Evolutionary conservation across 108 stramenopile genomes (phyloP).

Genomic region (Cyclostephanos invisitatus): DNA sequence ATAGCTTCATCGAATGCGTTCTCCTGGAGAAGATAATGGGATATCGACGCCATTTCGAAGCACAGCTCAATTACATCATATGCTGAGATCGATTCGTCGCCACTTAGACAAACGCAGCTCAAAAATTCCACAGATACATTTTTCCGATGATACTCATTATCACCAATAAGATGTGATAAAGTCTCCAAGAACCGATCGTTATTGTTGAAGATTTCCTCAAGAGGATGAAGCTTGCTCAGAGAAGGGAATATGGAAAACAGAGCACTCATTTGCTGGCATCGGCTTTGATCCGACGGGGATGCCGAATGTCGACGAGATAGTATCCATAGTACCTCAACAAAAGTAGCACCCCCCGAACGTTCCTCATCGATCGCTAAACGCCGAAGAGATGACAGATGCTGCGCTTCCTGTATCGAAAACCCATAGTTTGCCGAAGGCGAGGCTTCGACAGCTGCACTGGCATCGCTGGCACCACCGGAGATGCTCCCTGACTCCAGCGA

Average conservation of each 20-base stretch:
- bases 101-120: constrained; percentile 15
- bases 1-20: constrained; percentile 13
- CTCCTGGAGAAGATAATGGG: constrained; percentile 32
- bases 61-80: constrained; percentile 25
- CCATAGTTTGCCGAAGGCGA: not conserved
- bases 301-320: not conserved
- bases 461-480: not conserved
- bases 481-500: not conserved
- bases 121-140: constrained; percentile 23
- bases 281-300: constrained; percentile 4
- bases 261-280: constrained; percentile 25
- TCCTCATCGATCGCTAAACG: constrained; percentile 4
- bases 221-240: constrained; percentile 4
- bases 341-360: constrained; percentile 9
- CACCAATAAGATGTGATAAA: constrained; percentile 20
- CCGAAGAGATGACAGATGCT: not conserved
- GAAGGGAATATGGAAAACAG: constrained; percentile 1
- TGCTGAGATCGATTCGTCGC: constrained; percentile 6
- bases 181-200: constrained; percentile 23
- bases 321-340: not conserved
- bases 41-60: constrained; percentile 16
- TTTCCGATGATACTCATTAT: constrained; percentile 8
- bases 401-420: not conserved
- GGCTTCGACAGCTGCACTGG: not conserved
- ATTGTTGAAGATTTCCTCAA: constrained; percentile 19